Conservation (phyloP, 495 filamentous ascomycete species). For the Annulohypoxylon maeteangense region DNA sequence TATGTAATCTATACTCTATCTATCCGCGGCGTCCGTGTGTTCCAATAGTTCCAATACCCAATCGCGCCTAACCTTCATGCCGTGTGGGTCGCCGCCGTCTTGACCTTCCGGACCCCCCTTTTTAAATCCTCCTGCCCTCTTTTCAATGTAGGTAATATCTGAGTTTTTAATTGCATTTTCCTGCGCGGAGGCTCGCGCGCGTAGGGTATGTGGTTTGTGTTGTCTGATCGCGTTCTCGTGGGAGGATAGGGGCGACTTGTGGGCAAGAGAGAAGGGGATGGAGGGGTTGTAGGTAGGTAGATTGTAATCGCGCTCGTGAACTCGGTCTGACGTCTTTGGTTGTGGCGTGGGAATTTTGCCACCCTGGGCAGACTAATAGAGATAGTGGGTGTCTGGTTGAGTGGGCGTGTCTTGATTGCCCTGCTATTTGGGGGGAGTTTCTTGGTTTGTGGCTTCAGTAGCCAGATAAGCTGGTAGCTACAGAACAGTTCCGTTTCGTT, state of each 20-base stretch:
- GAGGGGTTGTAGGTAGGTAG: no score
- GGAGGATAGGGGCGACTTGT: background rate
- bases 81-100: background rate
- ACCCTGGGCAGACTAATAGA: constrained; percentile 29
- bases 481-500: background rate
- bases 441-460: background rate
- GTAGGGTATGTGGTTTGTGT: background rate
- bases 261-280: background rate
- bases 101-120: background rate
- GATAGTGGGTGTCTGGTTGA: constrained; percentile 12
- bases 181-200: background rate
- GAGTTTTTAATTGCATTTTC: background rate
- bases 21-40: background rate
- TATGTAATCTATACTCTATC: background rate
- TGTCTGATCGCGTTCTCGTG: background rate
- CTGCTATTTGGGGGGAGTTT: background rate
- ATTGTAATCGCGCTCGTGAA: constrained; percentile 21
- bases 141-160: background rate
- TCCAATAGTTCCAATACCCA: background rate
- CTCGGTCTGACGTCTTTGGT: constrained; percentile 15
- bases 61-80: background rate
- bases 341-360: constrained; percentile 35
- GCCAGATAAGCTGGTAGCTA: background rate
- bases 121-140: background rate
- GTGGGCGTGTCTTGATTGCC: constrained; percentile 4